A percentile compares a stretch with the other conserved stretches of the same genome.
Evolutionary conservation across 352 stramenopile genomes (phyloP).

Genomic region (Globisporangium radiosum): DNA sequence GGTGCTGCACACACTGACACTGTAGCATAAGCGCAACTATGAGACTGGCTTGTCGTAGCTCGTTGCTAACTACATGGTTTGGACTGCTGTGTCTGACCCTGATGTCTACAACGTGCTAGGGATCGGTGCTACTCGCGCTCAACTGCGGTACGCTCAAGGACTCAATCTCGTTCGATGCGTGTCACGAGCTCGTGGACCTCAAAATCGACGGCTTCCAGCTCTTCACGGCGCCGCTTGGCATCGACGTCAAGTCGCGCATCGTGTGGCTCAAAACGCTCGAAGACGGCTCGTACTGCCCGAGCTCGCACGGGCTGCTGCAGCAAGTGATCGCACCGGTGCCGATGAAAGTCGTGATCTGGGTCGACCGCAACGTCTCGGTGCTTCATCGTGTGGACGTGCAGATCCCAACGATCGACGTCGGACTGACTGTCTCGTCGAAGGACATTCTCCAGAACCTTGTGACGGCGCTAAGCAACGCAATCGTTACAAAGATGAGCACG

Average conservation of each 20-base stretch:
- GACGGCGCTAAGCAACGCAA: conserved; percentile 22
- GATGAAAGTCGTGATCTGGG: conserved; percentile 41
- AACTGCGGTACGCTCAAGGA: conserved; percentile 52
- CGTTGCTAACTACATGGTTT: too few species aligned
- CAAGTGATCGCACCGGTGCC: conserved; percentile 69
- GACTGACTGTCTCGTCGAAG: conserved; percentile 45
- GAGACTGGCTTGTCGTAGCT: too few species aligned
- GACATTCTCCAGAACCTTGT: conserved; percentile 55
- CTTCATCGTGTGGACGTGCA: conserved; percentile 44
- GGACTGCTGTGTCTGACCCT: neutral
- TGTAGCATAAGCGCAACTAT: too few species aligned
- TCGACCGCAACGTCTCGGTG: conserved; percentile 31
- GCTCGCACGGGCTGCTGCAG: conserved; percentile 48
- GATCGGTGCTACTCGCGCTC: conserved; percentile 56
- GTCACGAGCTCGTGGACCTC: conserved; percentile 49
- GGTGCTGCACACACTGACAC: too few species aligned
- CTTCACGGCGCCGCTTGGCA: conserved; percentile 60
- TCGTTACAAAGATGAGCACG: conserved; percentile 34
- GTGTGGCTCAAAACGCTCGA: conserved; percentile 56
- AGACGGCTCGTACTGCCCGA: conserved; percentile 56
- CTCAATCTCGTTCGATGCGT: conserved; percentile 39
- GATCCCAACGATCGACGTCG: conserved; percentile 52
- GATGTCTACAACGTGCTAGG: conserved; percentile 13
- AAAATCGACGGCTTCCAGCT: conserved; percentile 57
- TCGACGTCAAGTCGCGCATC: conserved; percentile 61